A percentile compares a stretch with the other conserved stretches of the same genome.
phyloP scores from a whole-genome alignment of 345 rosid species.

The Pistacia integerrima region DNA sequence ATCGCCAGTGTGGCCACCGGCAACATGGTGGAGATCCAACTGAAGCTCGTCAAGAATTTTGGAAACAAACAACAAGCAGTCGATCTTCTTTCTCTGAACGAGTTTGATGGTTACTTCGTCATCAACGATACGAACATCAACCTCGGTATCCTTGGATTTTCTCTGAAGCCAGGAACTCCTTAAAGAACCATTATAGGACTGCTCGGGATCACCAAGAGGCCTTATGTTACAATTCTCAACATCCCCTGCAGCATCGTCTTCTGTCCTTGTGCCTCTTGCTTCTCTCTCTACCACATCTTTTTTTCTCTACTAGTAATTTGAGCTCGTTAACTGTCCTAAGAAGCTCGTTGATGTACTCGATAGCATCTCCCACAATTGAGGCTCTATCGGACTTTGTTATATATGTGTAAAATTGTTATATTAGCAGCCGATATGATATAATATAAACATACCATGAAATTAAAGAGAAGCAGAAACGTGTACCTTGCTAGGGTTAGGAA shows the following conservation, averaged over 20 bases:
- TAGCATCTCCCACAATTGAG: slow-evolving; percentile 80
- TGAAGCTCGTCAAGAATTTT: slow-evolving; percentile 77
- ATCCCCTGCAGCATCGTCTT: slow-evolving; percentile 43
- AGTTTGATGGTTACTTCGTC: slow-evolving; percentile 90
- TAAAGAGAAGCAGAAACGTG: not conserved
- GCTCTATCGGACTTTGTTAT: slow-evolving; percentile 71
- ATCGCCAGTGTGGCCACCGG: slow-evolving; percentile 88
- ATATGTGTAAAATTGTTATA: not conserved
- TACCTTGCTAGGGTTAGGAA: slow-evolving; percentile 85
- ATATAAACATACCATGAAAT: not conserved
- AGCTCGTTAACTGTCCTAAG: slow-evolving; percentile 69
- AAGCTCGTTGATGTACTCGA: slow-evolving; percentile 75
- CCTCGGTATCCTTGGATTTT: slow-evolving; percentile 81
- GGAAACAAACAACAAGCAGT: slow-evolving; percentile 76
- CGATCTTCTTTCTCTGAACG: slow-evolving; percentile 74
- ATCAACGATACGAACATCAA: slow-evolving; percentile 80
- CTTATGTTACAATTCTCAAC: slow-evolving; percentile 47
- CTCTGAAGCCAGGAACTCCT: slow-evolving; percentile 93
- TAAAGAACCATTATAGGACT: slow-evolving; percentile 49
- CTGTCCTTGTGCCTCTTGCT: slow-evolving; percentile 47
- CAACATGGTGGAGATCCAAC: slow-evolving; percentile 81
- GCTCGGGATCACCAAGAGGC: slow-evolving; percentile 45
- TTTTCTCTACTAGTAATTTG: slow-evolving; percentile 69
- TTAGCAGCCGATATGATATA: not conserved
- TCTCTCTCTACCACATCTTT: slow-evolving; percentile 60